Base-by-base conservation (phyloP, 306 rosid genomes). In the Sindora glabra region DNA sequence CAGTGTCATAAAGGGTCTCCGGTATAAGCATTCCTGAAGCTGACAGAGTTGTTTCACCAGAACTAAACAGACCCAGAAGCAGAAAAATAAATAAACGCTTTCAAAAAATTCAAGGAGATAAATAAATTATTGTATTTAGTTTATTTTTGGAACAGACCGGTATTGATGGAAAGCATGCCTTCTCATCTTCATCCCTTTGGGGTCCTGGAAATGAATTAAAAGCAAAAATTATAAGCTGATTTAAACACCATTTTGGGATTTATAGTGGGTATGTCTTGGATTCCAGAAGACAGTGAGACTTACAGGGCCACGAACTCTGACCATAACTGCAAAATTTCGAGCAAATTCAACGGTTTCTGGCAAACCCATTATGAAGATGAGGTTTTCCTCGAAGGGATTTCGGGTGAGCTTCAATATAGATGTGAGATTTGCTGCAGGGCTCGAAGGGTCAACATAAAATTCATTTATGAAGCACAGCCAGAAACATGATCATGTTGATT, bases 121-220 rank as follows among this genome's bases (percentile, higher is more conserved):
- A 8, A 1, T 3, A 47, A 50, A 18, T 14, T 27, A 4, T 47
- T 26, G 65, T 41, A 3, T 10, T 10, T 14, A 33, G 45, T 25
- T 40, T 41, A 36, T 33, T 10, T 45, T 23, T 8, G 36, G 24
- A 47, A 46, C 64, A 60, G 65, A 89, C 98, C 79, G 74, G 79
- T 92, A 86, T 17, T 81, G 96, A 65, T 92, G 98, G 64, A 92
- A 92, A 64, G 91, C 98, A 71, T 88, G 96, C 38, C 54, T 80
- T 74, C 91, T 81, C 96, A 88, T 83, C 84, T 92, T 92, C 86
- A 92, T 51, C 53, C 98, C 96, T 64, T 92, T 92, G 10, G 98
- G 98, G 63, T 92, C 98, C 98, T 88, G 66, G 67, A 59, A 71
- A 66, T 29, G 8, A 52, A 19, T 22, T 16, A 6, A 5, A 65